Base-by-base conservation (phyloP, 164 flowering plant species). In the Piper betle region DNA sequence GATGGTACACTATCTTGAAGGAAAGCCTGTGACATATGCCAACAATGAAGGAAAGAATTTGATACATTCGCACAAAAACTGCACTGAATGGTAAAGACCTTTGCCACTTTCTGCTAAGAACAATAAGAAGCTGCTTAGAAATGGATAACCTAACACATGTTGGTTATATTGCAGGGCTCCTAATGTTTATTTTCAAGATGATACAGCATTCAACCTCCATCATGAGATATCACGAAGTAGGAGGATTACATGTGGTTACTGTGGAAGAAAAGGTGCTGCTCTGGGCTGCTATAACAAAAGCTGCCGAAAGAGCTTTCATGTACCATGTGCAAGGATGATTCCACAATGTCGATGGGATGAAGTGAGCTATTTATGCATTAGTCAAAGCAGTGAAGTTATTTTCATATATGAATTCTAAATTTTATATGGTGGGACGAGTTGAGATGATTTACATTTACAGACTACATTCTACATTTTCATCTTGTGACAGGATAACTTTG, bases 191-290 rank as follows among this genome's bases (percentile, higher is more conserved):
- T 91, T 91, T 71, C 81, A 85, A 50, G 79, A 76, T 66, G 88
- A 84, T 52, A 76, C 42, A 59, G 90, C 80, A 55, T 64, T 88
- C 55, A 94, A 94, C 71, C 93, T 94, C 41, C 90, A 85, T 72
- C 69, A 79, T 64, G 99, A 94, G 74, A 33, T 91, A 55, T 64
- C 75, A 59, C 88, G 97, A 79, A 87, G 99, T 62, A 69, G 76
- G 59, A 80, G 80, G 73, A 88, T 94, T 52, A 87, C 67, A 59
- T 94, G 99, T 69, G 55, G 81, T 68, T 80, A 80, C 53, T 94
- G 99, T 74, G 96, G 88, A 58, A 66, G 72, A 58, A 94, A 83
- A 67, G 99, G 99, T 18, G 99, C 99, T 60, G 85, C 99, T 64
- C 96, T 94, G 66, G 99, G 99, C 20, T 94, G 99, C 68, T 91